Evolutionary conservation across 1,139 yeast species (phyloP), one percentile per base, ranked within the genome.

Genomic region (Debaryomyces sp.): DNA sequence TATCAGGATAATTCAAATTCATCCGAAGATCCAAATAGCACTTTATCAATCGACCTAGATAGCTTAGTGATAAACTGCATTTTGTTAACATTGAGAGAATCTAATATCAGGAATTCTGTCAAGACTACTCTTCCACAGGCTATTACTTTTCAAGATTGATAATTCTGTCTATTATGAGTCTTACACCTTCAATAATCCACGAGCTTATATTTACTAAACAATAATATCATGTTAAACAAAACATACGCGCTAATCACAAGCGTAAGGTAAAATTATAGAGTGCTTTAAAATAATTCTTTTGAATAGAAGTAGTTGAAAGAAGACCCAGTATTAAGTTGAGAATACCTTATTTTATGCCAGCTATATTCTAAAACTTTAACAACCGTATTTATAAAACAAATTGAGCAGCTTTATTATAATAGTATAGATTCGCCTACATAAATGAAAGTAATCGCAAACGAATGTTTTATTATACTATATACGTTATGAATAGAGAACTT

Each of bases 41-140:
- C 76, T 0, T 57, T 64, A 18, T 69, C 76, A 8, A 59, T 70
- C 5, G 71, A 69, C 43, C 37, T 56, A 8, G 78, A 75, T 55
- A 56, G 63, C 7, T 54, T 68, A 53, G 76, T 74, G 1, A 49
- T 75, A 26, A 52, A 55, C 15, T 63, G 73, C 42, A 56, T 75
- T 1, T 45, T 71, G 46, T 42, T 70, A 32, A 63, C 75, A 2
- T 52, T 74, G 43, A 60, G 78, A 41, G 79, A 75, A 44, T 59
- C 64, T 12, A 60, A 66, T 1, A 50, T 70, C 9, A 62, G 70
- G 42, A 62, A 63, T 40, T 54, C 69, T 12, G 60, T 38, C 29
- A 43, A 38, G 17, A 24, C 49, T n/a, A 34, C 34, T 7, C 18
- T 33, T 22, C 37, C 43, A 30, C 43, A 29, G 12, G 23, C 27